Evolutionary conservation across 2,329 filamentous ascomycete genomes (phyloP).

Genomic region (Lachnellula subtilissima): DNA sequence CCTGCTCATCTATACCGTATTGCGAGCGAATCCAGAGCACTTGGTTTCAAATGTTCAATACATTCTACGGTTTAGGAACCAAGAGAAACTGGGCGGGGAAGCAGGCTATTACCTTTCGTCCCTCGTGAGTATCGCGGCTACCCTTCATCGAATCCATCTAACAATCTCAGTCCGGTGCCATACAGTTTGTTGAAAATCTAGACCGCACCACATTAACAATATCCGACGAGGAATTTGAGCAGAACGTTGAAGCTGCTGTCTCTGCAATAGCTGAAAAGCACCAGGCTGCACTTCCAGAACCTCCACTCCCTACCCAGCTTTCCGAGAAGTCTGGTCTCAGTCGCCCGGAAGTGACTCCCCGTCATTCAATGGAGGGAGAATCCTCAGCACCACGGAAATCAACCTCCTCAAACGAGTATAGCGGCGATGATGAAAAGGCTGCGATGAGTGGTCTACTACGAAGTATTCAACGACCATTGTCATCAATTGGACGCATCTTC

Average conservation of each 20-base stretch:
- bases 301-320: constrained; percentile 32
- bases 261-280: constrained; percentile 93
- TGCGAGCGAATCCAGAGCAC: constrained; percentile 92
- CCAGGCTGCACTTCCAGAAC: constrained; percentile 48
- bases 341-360: constrained; percentile 52
- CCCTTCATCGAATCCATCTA: constrained; percentile 4
- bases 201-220: constrained; percentile 92
- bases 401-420: constrained; percentile 49
- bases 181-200: constrained; percentile 95
- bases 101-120: constrained; percentile 97
- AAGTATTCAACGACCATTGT: constrained; percentile 85
- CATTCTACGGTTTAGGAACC: constrained; percentile 92
- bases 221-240: constrained; percentile 90
- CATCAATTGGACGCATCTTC: constrained; percentile 92
- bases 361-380: constrained; percentile 56
- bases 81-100: constrained; percentile 95
- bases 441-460: constrained; percentile 81
- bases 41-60: constrained; percentile 98
- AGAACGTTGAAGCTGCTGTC: constrained; percentile 92
- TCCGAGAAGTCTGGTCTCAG: constrained; percentile 45
- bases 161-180: constrained; percentile 71
- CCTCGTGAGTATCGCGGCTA: constrained; percentile 51
- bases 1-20: constrained; percentile 88
- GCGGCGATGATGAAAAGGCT: constrained; percentile 64
- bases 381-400: constrained; percentile 52